Evolutionary conservation across 2,329 filamentous ascomycete genomes (phyloP).

Genomic region (Fusarium stilboides): DNA sequence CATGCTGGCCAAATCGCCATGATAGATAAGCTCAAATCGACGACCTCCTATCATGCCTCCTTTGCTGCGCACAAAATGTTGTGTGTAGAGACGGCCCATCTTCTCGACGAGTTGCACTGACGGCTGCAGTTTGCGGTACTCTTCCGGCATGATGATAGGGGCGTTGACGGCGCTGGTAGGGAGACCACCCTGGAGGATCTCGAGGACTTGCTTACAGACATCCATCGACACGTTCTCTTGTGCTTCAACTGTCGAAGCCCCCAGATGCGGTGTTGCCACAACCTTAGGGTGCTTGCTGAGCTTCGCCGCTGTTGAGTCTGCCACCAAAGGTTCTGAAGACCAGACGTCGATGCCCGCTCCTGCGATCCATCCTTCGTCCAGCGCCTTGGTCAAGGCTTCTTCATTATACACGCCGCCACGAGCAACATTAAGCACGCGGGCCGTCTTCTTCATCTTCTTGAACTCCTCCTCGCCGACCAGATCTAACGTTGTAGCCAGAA

Average conservation of each 20-base stretch:
- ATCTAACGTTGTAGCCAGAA: conserved; percentile 82
- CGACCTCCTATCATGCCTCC: conserved; percentile 70
- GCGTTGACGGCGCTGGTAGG: conserved; percentile 86
- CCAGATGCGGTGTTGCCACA: conserved; percentile 84
- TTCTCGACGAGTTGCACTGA: conserved; percentile 84
- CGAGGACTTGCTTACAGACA: conserved; percentile 84
- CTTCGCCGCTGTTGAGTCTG: conserved; percentile 69
- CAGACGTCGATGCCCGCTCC: conserved; percentile 87
- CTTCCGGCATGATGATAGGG: conserved; percentile 84
- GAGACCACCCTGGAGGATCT: conserved; percentile 79
- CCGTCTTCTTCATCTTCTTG: conserved; percentile 78
- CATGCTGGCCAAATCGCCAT: conserved; percentile 79
- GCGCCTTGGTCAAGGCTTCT: conserved; percentile 76
- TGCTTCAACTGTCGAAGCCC: conserved; percentile 84
- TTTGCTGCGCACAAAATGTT: conserved; percentile 72
- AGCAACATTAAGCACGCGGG: conserved; percentile 84
- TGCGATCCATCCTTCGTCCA: conserved; percentile 79
- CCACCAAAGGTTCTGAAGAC: conserved; percentile 77
- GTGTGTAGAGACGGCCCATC: conserved; percentile 84
- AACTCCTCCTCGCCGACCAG: conserved; percentile 79
- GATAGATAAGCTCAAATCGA: conserved; percentile 83
- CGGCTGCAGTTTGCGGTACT: conserved; percentile 83
- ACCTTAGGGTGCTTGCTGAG: conserved; percentile 80
- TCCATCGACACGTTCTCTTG: conserved; percentile 89
- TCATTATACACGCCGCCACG: conserved; percentile 87